Evolutionary conservation across 257 asterid genomes (phyloP).

Genomic region (Echium plantagineum): DNA sequence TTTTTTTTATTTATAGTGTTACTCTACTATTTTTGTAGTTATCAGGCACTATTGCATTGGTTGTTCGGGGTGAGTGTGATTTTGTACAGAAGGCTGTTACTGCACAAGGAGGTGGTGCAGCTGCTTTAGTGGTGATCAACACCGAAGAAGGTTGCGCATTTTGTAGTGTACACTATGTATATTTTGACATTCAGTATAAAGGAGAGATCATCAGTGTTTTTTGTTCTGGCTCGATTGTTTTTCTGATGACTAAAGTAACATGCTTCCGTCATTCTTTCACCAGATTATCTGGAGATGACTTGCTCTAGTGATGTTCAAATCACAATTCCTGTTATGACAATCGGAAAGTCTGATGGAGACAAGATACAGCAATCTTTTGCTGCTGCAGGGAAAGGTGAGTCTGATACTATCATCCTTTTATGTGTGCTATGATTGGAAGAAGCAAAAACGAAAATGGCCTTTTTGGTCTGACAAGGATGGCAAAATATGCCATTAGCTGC

Average conservation of each 20-base stretch:
- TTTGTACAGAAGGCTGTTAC: conserved; percentile 65
- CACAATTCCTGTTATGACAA: conserved; percentile 64
- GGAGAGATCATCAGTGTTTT: neutral
- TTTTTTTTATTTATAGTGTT: neutral
- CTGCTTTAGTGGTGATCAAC: conserved; percentile 66
- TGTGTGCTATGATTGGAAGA: neutral
- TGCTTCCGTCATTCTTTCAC: conserved; percentile 21
- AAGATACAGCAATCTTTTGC: conserved; percentile 48
- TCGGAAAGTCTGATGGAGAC: conserved; percentile 70
- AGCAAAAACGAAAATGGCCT: no score
- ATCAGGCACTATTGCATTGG: conserved; percentile 62
- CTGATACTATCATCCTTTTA: conserved; percentile 10
- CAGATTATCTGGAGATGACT: conserved; percentile 74
- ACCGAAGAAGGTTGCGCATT: conserved; percentile 53
- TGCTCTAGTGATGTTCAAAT: conserved; percentile 59
- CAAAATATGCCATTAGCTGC: no score
- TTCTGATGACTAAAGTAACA: neutral
- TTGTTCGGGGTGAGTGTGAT: conserved; percentile 75
- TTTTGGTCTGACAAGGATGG: no score
- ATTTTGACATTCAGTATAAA: neutral
- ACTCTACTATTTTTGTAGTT: conserved; percentile 42
- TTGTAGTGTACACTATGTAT: conserved; percentile 15
- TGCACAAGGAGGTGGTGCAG: conserved; percentile 81
- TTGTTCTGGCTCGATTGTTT: neutral
- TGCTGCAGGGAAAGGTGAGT: conserved; percentile 44